A percentile compares a stretch with the other conserved stretches of the same genome.
Evolutionary conservation across 257 asterid species (phyloP).

Genomic region (Anisodus acutangulus): DNA sequence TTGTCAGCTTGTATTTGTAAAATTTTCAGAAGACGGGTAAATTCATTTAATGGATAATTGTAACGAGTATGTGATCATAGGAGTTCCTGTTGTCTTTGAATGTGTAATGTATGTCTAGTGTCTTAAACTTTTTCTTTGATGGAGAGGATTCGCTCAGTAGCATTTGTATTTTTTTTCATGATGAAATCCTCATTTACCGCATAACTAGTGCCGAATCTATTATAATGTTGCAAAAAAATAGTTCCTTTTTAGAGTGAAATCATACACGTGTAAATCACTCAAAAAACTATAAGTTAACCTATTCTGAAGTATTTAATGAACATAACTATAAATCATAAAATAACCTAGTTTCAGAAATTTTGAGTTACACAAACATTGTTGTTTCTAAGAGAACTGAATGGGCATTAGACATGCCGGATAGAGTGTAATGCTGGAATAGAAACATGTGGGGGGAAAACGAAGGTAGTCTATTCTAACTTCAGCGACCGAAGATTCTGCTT

Average conservation of each 20-base stretch:
- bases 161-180: background rate
- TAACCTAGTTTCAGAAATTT: background rate
- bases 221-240: slow-evolving; percentile 2
- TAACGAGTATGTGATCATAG: background rate
- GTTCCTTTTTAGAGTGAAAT: background rate
- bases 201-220: background rate
- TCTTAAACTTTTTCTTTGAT: background rate
- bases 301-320: background rate
- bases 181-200: background rate
- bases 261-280: background rate
- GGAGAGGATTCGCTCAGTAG: background rate
- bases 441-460: background rate
- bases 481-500: slow-evolving; percentile 1
- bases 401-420: slow-evolving; percentile 2
- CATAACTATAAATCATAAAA: background rate
- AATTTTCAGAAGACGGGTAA: background rate
- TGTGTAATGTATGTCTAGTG: background rate
- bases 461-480: background rate
- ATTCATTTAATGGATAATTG: background rate
- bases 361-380: background rate
- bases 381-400: background rate
- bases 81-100: background rate
- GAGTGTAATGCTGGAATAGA: background rate
- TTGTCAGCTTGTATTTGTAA: background rate
- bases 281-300: background rate